phyloP scores from a whole-genome alignment of 495 filamentous ascomycete species.

The Neurospora sp. region DNA sequence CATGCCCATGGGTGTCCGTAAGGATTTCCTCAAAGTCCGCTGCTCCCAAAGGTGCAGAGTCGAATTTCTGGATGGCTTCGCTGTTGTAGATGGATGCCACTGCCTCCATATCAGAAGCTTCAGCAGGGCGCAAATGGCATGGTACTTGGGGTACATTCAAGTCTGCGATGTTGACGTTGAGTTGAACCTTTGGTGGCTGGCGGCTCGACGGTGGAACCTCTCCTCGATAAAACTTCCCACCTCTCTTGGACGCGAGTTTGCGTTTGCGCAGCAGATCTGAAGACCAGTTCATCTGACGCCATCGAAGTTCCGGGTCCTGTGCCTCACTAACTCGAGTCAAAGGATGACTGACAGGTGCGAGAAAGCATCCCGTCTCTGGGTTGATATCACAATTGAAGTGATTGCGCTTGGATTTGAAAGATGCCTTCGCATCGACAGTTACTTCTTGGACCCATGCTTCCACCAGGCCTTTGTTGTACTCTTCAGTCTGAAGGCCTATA shows the following conservation, averaged over 20 bases:
- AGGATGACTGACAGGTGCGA: constrained; percentile 15
- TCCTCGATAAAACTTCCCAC: not conserved
- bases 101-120: constrained; percentile 17
- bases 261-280: constrained; percentile 1
- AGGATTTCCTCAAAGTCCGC: constrained; percentile 19
- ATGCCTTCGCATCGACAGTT: constrained; percentile 2
- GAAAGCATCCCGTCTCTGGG: constrained; percentile 17
- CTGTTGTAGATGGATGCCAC: constrained; percentile 27
- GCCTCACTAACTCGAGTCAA: constrained; percentile 7
- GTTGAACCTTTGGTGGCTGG: not conserved
- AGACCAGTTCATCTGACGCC: constrained; percentile 12
- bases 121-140: constrained; percentile 26
- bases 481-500: not conserved
- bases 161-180: not conserved
- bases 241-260: not conserved
- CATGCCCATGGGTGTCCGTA: constrained; percentile 2
- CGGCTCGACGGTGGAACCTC: not conserved
- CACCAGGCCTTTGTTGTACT: constrained; percentile 4
- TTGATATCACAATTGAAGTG: constrained; percentile 25
- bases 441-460: constrained; percentile 1
- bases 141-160: constrained; percentile 14
- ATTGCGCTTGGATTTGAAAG: constrained; percentile 3
- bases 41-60: constrained; percentile 15
- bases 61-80: constrained; percentile 24
- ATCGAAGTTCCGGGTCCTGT: constrained; percentile 1